Base-by-base conservation (phyloP, 192 early-diverging fungal genomes). In the Mortierella antarctica region DNA sequence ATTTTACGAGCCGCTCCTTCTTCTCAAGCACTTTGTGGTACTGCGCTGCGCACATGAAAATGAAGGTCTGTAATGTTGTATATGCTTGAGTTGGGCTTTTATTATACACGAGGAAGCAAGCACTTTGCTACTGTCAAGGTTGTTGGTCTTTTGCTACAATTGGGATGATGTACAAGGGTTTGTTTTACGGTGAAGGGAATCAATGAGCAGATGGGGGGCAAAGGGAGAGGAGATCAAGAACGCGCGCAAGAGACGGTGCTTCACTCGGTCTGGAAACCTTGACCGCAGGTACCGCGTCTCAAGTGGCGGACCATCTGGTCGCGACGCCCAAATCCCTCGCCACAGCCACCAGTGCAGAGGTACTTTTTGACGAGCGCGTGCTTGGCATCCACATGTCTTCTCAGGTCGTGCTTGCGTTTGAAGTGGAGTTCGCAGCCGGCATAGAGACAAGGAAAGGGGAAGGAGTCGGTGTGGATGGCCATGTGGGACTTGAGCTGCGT, bases 391-490 rank as follows among this genome's bases (percentile, higher is more conserved):
- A 84, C 71, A 57, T 84, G 83, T 41, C 83, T 67, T 23, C 79
- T 55, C 11, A 84, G 65, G 49, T 84, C 83, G 50, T 84, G 83
- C 71, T 84, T 84, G 70, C 83, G 72, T 67, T 79, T 84, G 46
- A 84, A 84, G 64, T 75, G 67, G 7, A 72, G 49, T 31, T 73
- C 77, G 39, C 83, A 84, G 5, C 71, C 71, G 0, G 68, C 64
- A n/a, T 75, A 66, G 39, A 56, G n/a, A 49, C 83, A 84, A 1
- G 70, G 64, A 59, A 81, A 84, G 11, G 83, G 83, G 55, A 79
- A 74, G 5, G 48, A 41, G 46, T 79, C 75, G 1, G 78, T 80
- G 51, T 84, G 83, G 67, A 80, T 84, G 15, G 73, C 66, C 68
- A 75, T 74, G 60, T 84, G 83, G 8, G 83, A 75, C 71, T 81